Evolutionary conservation across 225 moss, liverwort and hornwort species (phyloP).

Genomic region (Polytrichum commune): DNA sequence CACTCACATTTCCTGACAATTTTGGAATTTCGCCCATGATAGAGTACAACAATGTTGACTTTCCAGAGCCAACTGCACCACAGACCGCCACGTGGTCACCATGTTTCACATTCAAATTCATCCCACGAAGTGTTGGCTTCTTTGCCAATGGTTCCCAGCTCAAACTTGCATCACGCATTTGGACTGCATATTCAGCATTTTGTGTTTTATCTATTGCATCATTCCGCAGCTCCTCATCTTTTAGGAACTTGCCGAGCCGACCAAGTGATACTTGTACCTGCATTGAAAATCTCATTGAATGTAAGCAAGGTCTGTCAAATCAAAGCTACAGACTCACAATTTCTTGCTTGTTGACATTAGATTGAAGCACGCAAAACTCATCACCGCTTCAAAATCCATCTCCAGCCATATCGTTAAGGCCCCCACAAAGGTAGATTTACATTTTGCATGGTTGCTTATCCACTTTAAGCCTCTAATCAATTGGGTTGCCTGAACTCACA

Average conservation of each 20-base stretch:
- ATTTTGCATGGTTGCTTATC: too few relatives aligned
- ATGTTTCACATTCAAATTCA: slow-evolving; percentile 30
- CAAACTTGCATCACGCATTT: slow-evolving; percentile 40
- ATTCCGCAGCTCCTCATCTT: slow-evolving; percentile 38
- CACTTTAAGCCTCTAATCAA: too few relatives aligned
- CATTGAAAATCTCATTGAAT: not conserved
- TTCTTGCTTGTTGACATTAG: too few relatives aligned
- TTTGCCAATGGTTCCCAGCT: slow-evolving; percentile 45
- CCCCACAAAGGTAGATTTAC: too few relatives aligned
- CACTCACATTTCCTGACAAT: slow-evolving; percentile 36
- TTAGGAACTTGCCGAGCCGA: slow-evolving; percentile 32
- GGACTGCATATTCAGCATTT: slow-evolving; percentile 28
- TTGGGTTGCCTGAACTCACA: too few relatives aligned
- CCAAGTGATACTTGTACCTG: slow-evolving; percentile 51
- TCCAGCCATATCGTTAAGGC: too few relatives aligned
- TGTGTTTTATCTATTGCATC: slow-evolving; percentile 23
- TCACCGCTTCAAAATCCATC: too few relatives aligned
- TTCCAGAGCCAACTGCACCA: slow-evolving; percentile 57
- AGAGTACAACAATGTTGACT: slow-evolving; percentile 46
- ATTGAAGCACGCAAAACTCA: too few relatives aligned
- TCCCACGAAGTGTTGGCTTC: slow-evolving; percentile 29
- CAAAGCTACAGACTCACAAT: too few relatives aligned
- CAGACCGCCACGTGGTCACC: slow-evolving; percentile 50
- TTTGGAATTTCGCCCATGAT: slow-evolving; percentile 65
- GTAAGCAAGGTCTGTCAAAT: too few relatives aligned